Base-by-base conservation (phyloP, 129 eudicot species). In the Centella asiatica region DNA sequence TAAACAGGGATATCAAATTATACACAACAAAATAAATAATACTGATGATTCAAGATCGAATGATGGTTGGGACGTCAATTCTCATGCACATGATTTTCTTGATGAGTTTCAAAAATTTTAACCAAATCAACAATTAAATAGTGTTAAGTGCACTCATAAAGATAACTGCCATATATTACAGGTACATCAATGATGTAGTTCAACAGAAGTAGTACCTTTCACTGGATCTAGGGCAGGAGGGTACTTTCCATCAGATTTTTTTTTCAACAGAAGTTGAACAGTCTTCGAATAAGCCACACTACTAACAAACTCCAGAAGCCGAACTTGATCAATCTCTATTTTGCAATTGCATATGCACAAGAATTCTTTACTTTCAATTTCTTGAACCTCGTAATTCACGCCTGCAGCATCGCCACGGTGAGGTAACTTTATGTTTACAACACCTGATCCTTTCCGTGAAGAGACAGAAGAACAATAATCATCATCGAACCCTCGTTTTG, bases 201-300 rank as follows among this genome's bases (percentile, higher is more conserved):
- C 10, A 51, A 12, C 26, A 10, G 46, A 57, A 4, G 19, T 18
- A 56, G 54, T 69, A 93, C 99, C 99, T 83, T 68, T 88, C 44
- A 82, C 69, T 37, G 99, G 99, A 83, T 93, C 95, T 65, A 93
- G 73, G 19, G 96, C 93, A 42, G 89, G 93, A 74, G 99, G 99
- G 49, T 87, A 88, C 80, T 81, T 92, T 54, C 95, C 99, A 72
- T 80, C 72, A 65, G 87, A 65, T 75, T 93, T 93, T 39, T 66
- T 66, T 29, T 64, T 71, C 76, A 83, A 65, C 34, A 93, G 69
- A 60, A 65, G 84, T 56, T 88, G 89, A 42, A 88, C 85, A 14
- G 96, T 78, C 57, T 76, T 78, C 33, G 99, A 85, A 69, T 81
- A 93, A 44, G 95, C 99, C 6, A 82, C 88, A 74, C 73, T 71